Evolutionary conservation across 768 basidiomycete genomes (phyloP).

Genomic region (Trametes cubensis): DNA sequence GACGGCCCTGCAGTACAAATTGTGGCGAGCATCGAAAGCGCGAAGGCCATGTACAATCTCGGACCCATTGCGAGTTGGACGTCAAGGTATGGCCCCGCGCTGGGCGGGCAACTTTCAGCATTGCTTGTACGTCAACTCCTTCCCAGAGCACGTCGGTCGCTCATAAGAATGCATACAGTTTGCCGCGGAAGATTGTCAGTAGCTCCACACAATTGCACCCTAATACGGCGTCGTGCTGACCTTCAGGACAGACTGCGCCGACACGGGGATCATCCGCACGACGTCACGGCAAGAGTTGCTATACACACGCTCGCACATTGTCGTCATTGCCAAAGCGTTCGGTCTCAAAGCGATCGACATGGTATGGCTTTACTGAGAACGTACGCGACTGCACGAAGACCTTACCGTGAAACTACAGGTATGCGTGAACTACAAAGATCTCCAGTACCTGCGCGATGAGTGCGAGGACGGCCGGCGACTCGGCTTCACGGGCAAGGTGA

Average conservation of each 20-base stretch:
- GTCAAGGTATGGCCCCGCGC: slow-evolving; percentile 44
- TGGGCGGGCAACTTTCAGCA: slow-evolving; percentile 60
- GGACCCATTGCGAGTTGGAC: slow-evolving; percentile 73
- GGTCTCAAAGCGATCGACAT: slow-evolving; percentile 88
- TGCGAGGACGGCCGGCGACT: slow-evolving; percentile 76
- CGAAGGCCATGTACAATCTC: slow-evolving; percentile 66
- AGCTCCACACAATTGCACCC: neutral
- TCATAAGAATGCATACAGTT: slow-evolving; percentile 55
- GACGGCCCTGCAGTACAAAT: slow-evolving; percentile 49
- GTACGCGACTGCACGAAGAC: no score
- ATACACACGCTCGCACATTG: slow-evolving; percentile 81
- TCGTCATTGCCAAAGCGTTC: slow-evolving; percentile 81
- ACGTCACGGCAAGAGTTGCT: slow-evolving; percentile 74
- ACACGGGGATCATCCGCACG: slow-evolving; percentile 81
- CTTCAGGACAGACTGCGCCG: slow-evolving; percentile 73
- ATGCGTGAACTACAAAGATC: slow-evolving; percentile 84
- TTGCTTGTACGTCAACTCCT: slow-evolving; percentile 56
- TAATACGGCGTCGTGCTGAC: neutral
- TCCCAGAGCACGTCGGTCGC: neutral
- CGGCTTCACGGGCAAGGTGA: slow-evolving; percentile 91
- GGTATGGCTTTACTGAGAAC: slow-evolving; percentile 46
- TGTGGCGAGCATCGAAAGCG: slow-evolving; percentile 87
- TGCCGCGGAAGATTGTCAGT: slow-evolving; percentile 89
- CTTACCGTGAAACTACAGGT: slow-evolving; percentile 49
- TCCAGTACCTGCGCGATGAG: slow-evolving; percentile 67